A percentile compares a stretch with the other conserved stretches of the same genome.
Conservation (phyloP, 1,284 basidiomycete species). For the Rhodotorula mucilaginosa region DNA sequence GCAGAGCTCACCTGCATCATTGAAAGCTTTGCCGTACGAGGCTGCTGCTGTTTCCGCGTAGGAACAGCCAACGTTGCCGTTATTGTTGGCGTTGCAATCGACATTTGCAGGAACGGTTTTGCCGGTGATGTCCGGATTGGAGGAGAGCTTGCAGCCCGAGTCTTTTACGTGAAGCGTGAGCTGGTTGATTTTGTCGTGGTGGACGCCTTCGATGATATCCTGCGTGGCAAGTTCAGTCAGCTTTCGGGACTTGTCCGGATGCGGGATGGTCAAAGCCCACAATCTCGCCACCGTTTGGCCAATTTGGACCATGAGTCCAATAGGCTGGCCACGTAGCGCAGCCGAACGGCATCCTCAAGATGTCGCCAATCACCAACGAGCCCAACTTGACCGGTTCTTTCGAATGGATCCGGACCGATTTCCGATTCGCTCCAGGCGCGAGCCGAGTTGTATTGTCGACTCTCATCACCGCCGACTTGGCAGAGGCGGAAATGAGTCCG, state of each 20-base stretch:
- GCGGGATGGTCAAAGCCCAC: not conserved
- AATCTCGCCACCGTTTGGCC: constrained; percentile 29
- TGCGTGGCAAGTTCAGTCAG: not conserved
- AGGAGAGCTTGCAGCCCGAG: constrained; percentile 17
- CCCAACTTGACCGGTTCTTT: constrained; percentile 14
- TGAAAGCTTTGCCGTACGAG: constrained; percentile 20
- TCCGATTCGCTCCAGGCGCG: constrained; percentile 10
- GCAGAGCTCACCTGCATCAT: constrained; percentile 2
- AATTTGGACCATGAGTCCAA: constrained; percentile 12
- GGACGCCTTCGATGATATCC: constrained; percentile 28
- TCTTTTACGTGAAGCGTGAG: constrained; percentile 19
- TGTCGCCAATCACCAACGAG: constrained; percentile 15
- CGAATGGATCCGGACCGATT: constrained; percentile 18
- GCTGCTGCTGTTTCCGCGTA: constrained; percentile 8
- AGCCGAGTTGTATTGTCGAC: constrained; percentile 27
- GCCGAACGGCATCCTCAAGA: constrained; percentile 14
- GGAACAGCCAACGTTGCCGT: constrained; percentile 26
- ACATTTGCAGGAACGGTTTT: constrained; percentile 7
- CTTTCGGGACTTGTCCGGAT: not conserved
- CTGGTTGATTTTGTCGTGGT: constrained; percentile 17
- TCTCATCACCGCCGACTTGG: constrained; percentile 9
- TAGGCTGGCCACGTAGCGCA: constrained; percentile 25
- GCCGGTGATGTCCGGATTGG: constrained; percentile 4
- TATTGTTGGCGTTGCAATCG: constrained; percentile 24
- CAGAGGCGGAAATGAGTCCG: constrained; percentile 20